A percentile compares a stretch with the other conserved stretches of the same genome.
phyloP scores from a whole-genome alignment of 163 green algal species.

The Scenedesmus sp. region DNA sequence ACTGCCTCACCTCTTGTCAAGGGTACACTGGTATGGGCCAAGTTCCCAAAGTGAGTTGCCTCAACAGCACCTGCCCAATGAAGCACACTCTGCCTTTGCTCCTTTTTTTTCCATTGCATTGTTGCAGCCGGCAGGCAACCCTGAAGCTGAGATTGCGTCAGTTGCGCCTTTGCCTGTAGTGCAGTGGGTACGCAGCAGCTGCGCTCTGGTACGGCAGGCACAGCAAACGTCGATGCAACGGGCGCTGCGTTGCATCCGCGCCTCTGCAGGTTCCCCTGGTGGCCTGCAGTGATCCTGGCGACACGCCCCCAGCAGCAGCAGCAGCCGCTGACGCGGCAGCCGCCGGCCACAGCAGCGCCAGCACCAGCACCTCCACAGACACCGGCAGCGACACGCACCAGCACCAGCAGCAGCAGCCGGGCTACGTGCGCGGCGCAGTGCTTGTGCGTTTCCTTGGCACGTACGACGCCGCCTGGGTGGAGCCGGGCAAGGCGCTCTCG shows the following conservation, averaged over 20 bases:
- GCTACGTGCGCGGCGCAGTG: not conserved
- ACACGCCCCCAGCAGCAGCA: not conserved
- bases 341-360: not conserved
- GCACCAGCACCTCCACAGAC: not conserved
- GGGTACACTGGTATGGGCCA: conserved; percentile 38
- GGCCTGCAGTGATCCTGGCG: conserved; percentile 19
- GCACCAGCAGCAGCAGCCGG: not conserved
- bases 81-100: not conserved
- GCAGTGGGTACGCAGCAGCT: too few relatives aligned
- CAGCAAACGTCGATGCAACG: too few relatives aligned
- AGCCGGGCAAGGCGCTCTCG: not conserved
- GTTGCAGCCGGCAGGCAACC: too few relatives aligned
- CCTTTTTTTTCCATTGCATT: not conserved
- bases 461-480: conserved; percentile 30
- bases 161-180: too few relatives aligned
- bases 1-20: not conserved
- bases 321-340: not conserved
- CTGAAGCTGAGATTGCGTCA: too few relatives aligned
- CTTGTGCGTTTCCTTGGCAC: conserved; percentile 48
- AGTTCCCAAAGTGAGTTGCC: conserved; percentile 27
- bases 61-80: too few relatives aligned
- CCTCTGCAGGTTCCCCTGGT: conserved; percentile 46
- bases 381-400: not conserved
- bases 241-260: not conserved
- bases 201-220: too few relatives aligned